Evolutionary conservation across 2,329 filamentous ascomycete genomes (phyloP), one percentile per base, ranked within the genome.

Genomic region (Aspergillus pseudotamarii): DNA sequence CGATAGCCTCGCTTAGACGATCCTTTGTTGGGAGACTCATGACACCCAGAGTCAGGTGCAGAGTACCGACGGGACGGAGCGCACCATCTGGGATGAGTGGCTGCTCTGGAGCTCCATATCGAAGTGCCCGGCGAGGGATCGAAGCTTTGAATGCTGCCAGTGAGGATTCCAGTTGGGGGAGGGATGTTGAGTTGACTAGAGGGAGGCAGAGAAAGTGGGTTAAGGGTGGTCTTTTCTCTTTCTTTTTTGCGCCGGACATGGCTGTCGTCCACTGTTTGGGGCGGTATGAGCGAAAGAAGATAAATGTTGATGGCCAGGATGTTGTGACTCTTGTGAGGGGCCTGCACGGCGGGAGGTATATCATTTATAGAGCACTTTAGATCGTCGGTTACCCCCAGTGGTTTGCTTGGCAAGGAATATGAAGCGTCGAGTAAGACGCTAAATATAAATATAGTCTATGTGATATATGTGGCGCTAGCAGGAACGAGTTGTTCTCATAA

Each of bases 21-120:
- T 84, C 81, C 3, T 81, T 77, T 2, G 80, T 82, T 3, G 82
- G 78, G 11, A 97, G 84, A 67, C 86, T 90, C 91, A 97, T 94
- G 1, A 96, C 91, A 0, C 93, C 94, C 0, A 97, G 83, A 0
- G 94, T 97, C 3, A 96, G 81, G 77, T 98, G 94, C 55, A 97
- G 78, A 1, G 93, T 93, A 0, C 92, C 91, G 0, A 92, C 78
- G 0, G 93, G 93, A 32, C 93, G 83, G 57, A 97, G 80, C 1
- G 93, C 92, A 60, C 85, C 85, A 36, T 81, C 75, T 0, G 91
- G 90, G 11, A 94, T 79, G 6, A 81, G 81, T 2, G 73, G 67
- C 30, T 64, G 59, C 38, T 64, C 21, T 28, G 21, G 51, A 5
- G 59, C 8, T 23, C 54, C 32, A 54, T 46, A 50, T 60, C 45